Evolutionary conservation across 805 yeast species (phyloP), one percentile per base, ranked within the genome.

Genomic region (Barnettozyma wickerhamii): DNA sequence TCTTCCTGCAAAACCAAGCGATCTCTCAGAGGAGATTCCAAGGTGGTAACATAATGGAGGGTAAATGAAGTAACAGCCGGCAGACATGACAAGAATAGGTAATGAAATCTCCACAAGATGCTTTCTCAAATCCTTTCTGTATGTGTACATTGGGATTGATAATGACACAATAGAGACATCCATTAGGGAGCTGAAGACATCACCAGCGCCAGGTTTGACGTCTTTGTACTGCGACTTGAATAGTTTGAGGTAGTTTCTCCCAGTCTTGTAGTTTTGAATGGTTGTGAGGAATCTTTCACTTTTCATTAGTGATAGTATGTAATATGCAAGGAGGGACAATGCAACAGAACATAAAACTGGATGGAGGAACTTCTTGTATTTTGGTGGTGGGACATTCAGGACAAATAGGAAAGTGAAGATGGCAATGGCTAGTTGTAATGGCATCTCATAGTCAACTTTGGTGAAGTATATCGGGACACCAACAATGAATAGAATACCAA

Each of bases 141-240:
- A 84, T 7, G 83, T 75, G 59, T 73, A 85, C 87, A 85, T 82
- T 4, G 95, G 89, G 37, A 85, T 62, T 18, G 90, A 75, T 32
- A 85, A 66, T 2, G 91, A 75, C 1, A 83, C 89, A 59, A 85
- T 85, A 2, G 88, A 76, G 7, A 83, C 72, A 52, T 84, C 93
- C 83, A 85, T 80, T 49, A 84, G 59, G 0, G 89, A 73, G 6
- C 79, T 58, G 30, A 85, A 68, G 14, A 85, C 66, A 55, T 85
- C 95, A 3, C 95, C 95, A 12, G 90, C 85, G 0, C 95, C 95
- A 1, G 95, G 93, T 74, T 77, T 72, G 17, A 60, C 55, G 7
- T 44, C 41, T 14, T 37, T 48, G 6, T 21, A 19, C 31, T 35
- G 38, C 19, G 63, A 58, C 49, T 72, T 72, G 58, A 83, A 81